Conservation (phyloP, 345 rosid genomes). For the Capsella bursapastoris region DNA sequence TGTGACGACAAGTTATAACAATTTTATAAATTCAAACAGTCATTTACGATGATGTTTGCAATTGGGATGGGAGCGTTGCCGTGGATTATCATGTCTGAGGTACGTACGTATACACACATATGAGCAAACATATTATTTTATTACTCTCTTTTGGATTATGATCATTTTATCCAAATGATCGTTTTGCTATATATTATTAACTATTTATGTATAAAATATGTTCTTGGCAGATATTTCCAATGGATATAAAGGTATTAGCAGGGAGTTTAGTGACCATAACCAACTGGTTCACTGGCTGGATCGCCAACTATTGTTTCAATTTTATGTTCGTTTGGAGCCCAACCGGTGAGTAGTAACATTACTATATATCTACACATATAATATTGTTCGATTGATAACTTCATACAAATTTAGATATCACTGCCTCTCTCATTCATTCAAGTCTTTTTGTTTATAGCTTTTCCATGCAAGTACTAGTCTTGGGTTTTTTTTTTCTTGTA, state of each 20-base stretch:
- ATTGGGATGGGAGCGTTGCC: conserved; percentile 75
- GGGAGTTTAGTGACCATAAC: conserved; percentile 60
- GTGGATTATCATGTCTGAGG: conserved; percentile 81
- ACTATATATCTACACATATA: not conserved
- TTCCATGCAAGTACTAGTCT: not conserved
- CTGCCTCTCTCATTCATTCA: not conserved
- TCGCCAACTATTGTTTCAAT: conserved; percentile 56
- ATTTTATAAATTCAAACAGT: conserved; percentile 26
- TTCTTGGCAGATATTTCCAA: conserved; percentile 55
- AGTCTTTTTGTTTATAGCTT: not conserved
- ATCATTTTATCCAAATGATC: conserved; percentile 33
- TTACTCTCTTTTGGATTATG: not conserved
- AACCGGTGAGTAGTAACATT: conserved; percentile 45
- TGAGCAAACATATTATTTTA: not conserved
- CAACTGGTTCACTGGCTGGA: conserved; percentile 53
- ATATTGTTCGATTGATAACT: not conserved
- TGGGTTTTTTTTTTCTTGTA: not conserved
- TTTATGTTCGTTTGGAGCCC: conserved; percentile 62
- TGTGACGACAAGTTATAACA: not conserved
- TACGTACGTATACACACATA: conserved; percentile 2
- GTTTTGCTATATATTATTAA: not conserved
- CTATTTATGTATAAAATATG: not conserved
- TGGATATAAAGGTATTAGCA: conserved; percentile 57
- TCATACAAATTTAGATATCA: not conserved
- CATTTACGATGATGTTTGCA: conserved; percentile 47